Percentiles rank a stretch among this genome's conserved stretches.
phyloP scores from a whole-genome alignment of 345 rosid species.

The Salix suchowensis region DNA sequence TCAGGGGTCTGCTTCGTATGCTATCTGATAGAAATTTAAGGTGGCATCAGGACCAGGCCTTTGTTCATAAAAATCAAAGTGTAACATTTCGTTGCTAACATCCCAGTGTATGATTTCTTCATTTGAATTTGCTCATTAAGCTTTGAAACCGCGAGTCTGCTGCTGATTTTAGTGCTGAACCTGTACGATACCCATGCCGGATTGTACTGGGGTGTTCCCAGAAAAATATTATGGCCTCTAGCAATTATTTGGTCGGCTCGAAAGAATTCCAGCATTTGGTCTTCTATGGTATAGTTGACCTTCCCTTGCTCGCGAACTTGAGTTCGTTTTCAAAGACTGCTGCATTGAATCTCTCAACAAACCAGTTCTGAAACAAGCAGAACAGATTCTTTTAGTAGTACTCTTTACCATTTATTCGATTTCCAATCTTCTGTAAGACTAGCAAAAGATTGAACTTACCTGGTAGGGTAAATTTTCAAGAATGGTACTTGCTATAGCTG shows the following conservation, averaged over 20 bases:
- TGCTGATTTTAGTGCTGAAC: conserved; percentile 42
- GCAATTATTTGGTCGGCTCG: conserved; percentile 49
- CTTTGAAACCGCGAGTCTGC: conserved; percentile 58
- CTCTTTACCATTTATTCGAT: not conserved
- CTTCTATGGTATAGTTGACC: conserved; percentile 56
- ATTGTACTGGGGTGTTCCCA: conserved; percentile 83
- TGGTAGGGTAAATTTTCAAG: conserved; percentile 66
- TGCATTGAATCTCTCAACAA: conserved; percentile 69
- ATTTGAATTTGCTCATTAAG: conserved; percentile 67
- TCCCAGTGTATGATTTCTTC: conserved; percentile 82
- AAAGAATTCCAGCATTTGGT: conserved; percentile 57
- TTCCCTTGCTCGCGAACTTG: conserved; percentile 61
- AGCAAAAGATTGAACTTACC: conserved; percentile 29
- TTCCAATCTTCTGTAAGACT: not conserved
- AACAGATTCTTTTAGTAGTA: not conserved
- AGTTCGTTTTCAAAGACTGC: conserved; percentile 88
- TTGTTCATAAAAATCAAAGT: conserved; percentile 70
- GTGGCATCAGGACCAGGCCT: conserved; percentile 63
- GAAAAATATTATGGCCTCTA: conserved; percentile 84
- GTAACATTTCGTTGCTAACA: conserved; percentile 88
- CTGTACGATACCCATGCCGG: conserved; percentile 63
- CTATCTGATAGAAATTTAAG: conserved; percentile 48
- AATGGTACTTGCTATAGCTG: conserved; percentile 70
- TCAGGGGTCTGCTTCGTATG: conserved; percentile 54
- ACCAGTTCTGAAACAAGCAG: conserved; percentile 54